Evolutionary conservation across 1,284 basidiomycete genomes (phyloP), one percentile per base, ranked within the genome.

Genomic region (Rugosomyces carneus): DNA sequence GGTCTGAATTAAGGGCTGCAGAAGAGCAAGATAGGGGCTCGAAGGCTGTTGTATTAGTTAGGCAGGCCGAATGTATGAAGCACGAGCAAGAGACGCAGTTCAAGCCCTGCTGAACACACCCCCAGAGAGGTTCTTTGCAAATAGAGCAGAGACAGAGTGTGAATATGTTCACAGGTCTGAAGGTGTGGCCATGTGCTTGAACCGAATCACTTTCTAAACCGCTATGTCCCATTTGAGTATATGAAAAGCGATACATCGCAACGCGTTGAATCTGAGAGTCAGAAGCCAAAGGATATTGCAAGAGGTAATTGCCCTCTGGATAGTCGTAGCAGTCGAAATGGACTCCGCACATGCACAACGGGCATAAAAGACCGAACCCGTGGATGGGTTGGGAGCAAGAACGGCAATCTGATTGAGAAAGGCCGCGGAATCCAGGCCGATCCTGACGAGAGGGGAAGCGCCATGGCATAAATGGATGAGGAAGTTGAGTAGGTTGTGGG

Each of bases 271-370:
- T 64, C 47, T 68, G 66, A 18, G 60, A 53, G 50, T 78, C 75
- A 11, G 68, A 57, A 11, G 62, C 58, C 47, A 71, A 60, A 3
- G 70, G 59, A 54, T 84, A 84, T 49, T 81, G 71, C 6, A 73
- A 61, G 48, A 78, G 61, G 48, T 71, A 65, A 56, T 72, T 81
- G 15, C 84, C 84, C 40, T 76, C 73, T 10, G 80, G 78, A 53
- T 79, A 72, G 56, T 85, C 80, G 55, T 86, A 87, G 62, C 84
- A 88, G 55, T 81, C 79, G 51, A 84, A 78, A 58, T 88, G 84
- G 5, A 85, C 76, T 2, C 70, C 62, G 49, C 75, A 80, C 62
- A 76, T 70, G 60, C 84, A 87, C 43, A 79, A 71, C 1, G 80
- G 72, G 53, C 84, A 87, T 11, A 80, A 60, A 5, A 88, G 66